Evolutionary conservation across 805 yeast genomes (phyloP), one percentile per base, ranked within the genome.

Genomic region (Pichia ethanolica): DNA sequence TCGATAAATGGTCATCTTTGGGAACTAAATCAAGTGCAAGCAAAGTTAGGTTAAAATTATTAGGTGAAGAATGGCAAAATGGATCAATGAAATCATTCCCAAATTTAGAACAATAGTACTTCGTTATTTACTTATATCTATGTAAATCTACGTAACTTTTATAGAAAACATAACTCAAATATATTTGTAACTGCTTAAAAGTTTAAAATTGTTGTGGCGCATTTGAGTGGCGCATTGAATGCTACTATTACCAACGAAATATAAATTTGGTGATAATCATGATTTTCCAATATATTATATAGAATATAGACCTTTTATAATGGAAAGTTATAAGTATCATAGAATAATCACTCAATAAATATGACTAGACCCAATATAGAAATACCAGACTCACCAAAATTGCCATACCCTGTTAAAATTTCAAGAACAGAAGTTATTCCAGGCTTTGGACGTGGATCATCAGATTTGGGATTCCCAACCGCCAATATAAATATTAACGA

Each of bases 361-460:
- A 69, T 67, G 73, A 56, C 64, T 34, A 64, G 79, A 44, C 79
- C 78, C 35, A 62, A 58, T 14, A 68, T 75, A 12, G 46, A 45
- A 4, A 65, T 65, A 13, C 77, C 81, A 7, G 65, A 68, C 4
- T 58, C 66, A 0, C 81, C 80, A 3, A 44, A 48, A 8, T 53
- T 70, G 0, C 78, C 80, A 7, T 71, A 59, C 35, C 90, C 90
- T 0, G 71, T 75, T 0, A 64, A 73, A 5, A 67, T 73, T 5
- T 66, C 63, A 13, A 63, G 66, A 43, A 69, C 82, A 12, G 69
- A 70, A 32, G 74, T 86, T 30, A 73, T 82, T 20, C 74, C 90
- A 33, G 99, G 99, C 0, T 93, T 88, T 67, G 99, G 99, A 6
- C 76, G 99, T 48, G 99, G 99, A 0, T 88, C 97, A 0, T 66